Base-by-base conservation (phyloP, 1,284 basidiomycete genomes). In the Microbotryum lychnidis-dioicae region DNA sequence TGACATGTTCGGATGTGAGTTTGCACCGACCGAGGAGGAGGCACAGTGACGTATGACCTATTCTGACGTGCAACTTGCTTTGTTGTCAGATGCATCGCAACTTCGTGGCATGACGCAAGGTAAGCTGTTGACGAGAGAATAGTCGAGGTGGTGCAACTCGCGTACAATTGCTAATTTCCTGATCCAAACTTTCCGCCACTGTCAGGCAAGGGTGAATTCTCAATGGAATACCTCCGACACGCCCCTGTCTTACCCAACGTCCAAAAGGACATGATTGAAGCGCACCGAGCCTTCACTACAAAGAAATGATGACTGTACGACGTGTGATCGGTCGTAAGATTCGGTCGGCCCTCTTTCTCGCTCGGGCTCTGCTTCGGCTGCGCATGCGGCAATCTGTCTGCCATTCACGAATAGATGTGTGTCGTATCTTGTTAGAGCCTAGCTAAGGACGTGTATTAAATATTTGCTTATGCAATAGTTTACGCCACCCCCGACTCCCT, bases 1-100 rank as follows among this genome's bases (percentile, higher is more conserved):
- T 76, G 94, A 98, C 73, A 98, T 99, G 96, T 98, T 98, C 75
- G 94, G 94, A 37, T 98, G 68, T 71, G 27, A 45, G 60, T 57
- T 42, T 57, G 45, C 42, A n/a, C 14, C 21, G 56, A 16, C n/a
- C 3, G 10, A 21, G 20, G 51, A 56, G 25, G 12, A 29, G 16
- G 42, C 29, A 18, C 20, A 29, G 25, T 25, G 31, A 50, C 33
- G 12, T 18, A 50, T 16, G 21, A n/a, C 37, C 12, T 12, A 42
- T 16, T 53, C 23, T 33, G 23, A 45, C 29, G 45, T 48, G 50
- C 37, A 37, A 18, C 47, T 42, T 18, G 20, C 3, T 46, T 51
- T 23, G 21, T 14, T 10, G 46, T 10, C 57, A 71, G 69, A 94
- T 75, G 92, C 90, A 31, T 89, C 85, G 72, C 87, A 89, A 71